phyloP scores from a whole-genome alignment of 495 filamentous ascomycete genomes.

The Neurospora africana region DNA sequence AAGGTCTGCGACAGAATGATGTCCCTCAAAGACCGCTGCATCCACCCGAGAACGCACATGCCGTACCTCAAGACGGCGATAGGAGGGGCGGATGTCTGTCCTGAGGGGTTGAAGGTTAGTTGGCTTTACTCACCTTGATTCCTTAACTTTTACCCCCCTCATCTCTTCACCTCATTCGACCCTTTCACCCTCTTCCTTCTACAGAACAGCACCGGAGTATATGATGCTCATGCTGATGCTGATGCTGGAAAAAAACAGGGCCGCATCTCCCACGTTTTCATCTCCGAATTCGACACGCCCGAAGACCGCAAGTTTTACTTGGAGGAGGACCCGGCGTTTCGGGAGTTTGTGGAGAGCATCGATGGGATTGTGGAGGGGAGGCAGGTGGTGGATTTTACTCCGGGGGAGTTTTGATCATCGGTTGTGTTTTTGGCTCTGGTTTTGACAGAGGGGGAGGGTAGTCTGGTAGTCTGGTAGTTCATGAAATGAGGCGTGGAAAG shows the following conservation, averaged over 20 bases:
- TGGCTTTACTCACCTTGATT: neutral
- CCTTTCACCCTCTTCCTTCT: neutral
- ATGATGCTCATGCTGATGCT: no score
- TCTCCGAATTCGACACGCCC: constrained; percentile 49
- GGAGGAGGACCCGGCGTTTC: constrained; percentile 42
- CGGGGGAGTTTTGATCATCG: constrained; percentile 26
- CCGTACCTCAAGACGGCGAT: constrained; percentile 47
- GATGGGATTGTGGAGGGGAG: constrained; percentile 25
- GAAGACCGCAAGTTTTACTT: constrained; percentile 48
- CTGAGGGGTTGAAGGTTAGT: constrained; percentile 29
- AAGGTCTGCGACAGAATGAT: constrained; percentile 20
- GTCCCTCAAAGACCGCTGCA: constrained; percentile 30
- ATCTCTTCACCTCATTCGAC: no score
- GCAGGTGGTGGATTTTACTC: constrained; percentile 34
- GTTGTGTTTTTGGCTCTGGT: neutral
- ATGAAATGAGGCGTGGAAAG: no score
- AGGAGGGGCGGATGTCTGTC: constrained; percentile 53
- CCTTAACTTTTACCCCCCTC: neutral
- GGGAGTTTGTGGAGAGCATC: constrained; percentile 30
- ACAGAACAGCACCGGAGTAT: neutral
- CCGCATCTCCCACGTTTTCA: constrained; percentile 48
- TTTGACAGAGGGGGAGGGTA: no score
- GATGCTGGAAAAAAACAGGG: constrained; percentile 23
- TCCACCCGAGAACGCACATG: constrained; percentile 38
- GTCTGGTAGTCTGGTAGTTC: no score